Base-by-base conservation (phyloP, 2,329 filamentous ascomycete species). In the Keithomyces neogunnii region DNA sequence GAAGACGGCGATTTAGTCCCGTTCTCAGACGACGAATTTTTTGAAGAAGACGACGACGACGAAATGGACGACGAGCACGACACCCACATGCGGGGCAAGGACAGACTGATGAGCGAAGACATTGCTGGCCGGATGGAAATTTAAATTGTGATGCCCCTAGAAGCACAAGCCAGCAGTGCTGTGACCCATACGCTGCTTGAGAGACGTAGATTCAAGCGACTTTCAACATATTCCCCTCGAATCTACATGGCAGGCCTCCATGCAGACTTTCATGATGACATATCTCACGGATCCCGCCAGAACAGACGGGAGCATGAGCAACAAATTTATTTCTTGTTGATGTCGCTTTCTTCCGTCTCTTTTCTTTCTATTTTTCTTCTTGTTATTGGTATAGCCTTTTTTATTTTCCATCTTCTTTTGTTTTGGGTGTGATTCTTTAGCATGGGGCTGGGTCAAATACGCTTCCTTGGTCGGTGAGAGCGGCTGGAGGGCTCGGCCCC, bases 111-210 rank as follows among this genome's bases (percentile, higher is more conserved):
- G 64, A 84, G 80, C 57, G 81, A 85, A 64, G 82, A 85, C 55
- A 73, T 85, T 45, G 80, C 79, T 32, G 74, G 74, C 3, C 71
- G 73, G 26, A 84, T 85, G 80, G 82, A 85, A 60, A 77, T 85
- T 58, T 81, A 74, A 65, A 56, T 50, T 51, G 36, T 32, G 29
- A 39, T 9, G 8, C 26, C 11, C 19, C 30, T 3, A 13, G 26
- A 44, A 44, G 26, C 28, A 30, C 26, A 30, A 3, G 7, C 26
- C 11, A 19, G 8, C 19, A 44, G 11, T 44, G 40, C 26, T 28
- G 11, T 19, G n/a, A 28, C n/a, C 19, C 39, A 26, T 6, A 26
- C 6, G 5, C 39, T 42, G 19, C 19, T 42, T 19, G 39, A 42
- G 39, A 19, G 39, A 28, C 39, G n/a, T 42, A 42, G 39, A 42